Conservation (phyloP, 352 stramenopile species). For the Stramenopiles sp. region DNA sequence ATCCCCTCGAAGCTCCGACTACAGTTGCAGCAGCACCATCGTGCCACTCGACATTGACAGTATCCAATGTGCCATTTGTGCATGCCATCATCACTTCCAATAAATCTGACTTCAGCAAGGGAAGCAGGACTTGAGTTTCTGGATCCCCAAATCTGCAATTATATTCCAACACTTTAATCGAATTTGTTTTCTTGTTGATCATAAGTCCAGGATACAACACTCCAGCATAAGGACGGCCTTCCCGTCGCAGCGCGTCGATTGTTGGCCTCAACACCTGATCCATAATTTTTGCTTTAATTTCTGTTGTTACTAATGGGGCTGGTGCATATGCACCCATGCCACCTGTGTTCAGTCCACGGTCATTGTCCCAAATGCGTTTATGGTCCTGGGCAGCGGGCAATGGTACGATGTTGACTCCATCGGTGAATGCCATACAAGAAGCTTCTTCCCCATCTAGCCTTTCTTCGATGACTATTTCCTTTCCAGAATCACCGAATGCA, state of each 20-base stretch:
- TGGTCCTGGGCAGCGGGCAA: slow-evolving; percentile 97
- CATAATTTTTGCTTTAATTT: slow-evolving; percentile 66
- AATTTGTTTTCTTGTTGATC: slow-evolving; percentile 46
- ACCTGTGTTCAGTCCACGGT: slow-evolving; percentile 91
- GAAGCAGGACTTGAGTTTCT: slow-evolving; percentile 94
- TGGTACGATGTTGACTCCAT: slow-evolving; percentile 76
- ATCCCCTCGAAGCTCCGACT: slow-evolving; percentile 84
- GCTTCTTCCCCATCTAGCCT: slow-evolving; percentile 93
- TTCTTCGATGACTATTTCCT: slow-evolving; percentile 95
- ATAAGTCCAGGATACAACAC: slow-evolving; percentile 98
- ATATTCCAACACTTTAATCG: slow-evolving; percentile 92
- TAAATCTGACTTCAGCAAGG: slow-evolving; percentile 87
- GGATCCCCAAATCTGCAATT: slow-evolving; percentile 99
- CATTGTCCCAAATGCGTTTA: slow-evolving; percentile 90
- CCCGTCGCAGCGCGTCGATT: slow-evolving; percentile 56
- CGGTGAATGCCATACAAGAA: slow-evolving; percentile 88
- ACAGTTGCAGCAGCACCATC: slow-evolving; percentile 75
- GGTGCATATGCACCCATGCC: slow-evolving; percentile 97
- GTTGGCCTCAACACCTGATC: slow-evolving; percentile 46
- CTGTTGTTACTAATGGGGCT: slow-evolving; percentile 76
- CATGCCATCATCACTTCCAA: slow-evolving; percentile 92
- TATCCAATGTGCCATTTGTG: slow-evolving; percentile 66
- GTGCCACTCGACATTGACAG: slow-evolving; percentile 65
- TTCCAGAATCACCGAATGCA: slow-evolving; percentile 76
- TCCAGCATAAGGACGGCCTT: slow-evolving; percentile 92